Percentiles rank a stretch among this genome's conserved stretches.
Conservation (phyloP, 208 protist species). For the Hexamita inflata region DNA sequence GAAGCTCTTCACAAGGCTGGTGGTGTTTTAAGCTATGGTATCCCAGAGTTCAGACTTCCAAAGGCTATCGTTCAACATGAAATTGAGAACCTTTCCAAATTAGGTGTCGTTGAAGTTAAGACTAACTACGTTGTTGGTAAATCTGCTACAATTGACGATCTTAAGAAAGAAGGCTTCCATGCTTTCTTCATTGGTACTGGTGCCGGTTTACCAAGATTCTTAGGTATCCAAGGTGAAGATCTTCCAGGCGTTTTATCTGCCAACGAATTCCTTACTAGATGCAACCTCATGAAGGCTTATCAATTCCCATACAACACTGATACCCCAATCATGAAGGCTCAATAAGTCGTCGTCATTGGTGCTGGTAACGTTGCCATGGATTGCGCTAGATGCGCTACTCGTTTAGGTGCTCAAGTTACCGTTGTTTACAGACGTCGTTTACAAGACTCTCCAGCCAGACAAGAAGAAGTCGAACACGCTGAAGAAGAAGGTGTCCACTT, state of each 20-base stretch:
- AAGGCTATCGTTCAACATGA: constrained; percentile 25
- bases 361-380: constrained; percentile 29
- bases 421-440: constrained; percentile 19
- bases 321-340: not conserved
- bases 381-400: not conserved
- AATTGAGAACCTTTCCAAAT: not conserved
- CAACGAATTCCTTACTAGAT: constrained; percentile 19
- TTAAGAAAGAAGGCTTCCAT: not conserved
- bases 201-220: constrained; percentile 6
- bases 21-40: constrained; percentile 29
- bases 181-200: constrained; percentile 33
- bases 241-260: constrained; percentile 19
- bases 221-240: constrained; percentile 26
- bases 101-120: constrained; percentile 19
- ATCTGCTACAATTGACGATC: not conserved
- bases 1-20: constrained; percentile 18
- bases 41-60: constrained; percentile 32
- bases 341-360: constrained; percentile 24
- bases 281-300: constrained; percentile 15
- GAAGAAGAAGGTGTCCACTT: constrained; percentile 22
- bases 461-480: constrained; percentile 22
- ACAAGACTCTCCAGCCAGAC: not conserved
- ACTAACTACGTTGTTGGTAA: constrained; percentile 10
- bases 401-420: constrained; percentile 17
- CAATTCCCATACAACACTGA: not conserved